Evolutionary conservation across 192 early-diverging fungal species (phyloP).

Genomic region (Backusella mclennaniae): DNA sequence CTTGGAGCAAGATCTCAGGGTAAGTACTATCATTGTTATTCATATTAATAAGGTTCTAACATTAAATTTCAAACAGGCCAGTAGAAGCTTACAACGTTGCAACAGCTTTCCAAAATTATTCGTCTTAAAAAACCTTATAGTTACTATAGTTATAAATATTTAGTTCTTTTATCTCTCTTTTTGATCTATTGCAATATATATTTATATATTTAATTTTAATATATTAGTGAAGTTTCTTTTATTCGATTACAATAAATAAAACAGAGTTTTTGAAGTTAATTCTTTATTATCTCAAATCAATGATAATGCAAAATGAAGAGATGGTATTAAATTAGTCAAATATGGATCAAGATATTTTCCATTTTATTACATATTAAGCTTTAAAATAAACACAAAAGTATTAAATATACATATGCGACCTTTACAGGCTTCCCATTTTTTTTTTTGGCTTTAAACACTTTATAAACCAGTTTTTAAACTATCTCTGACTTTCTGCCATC

Average conservation of each 20-base stretch:
- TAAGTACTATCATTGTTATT: not conserved
- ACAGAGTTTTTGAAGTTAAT: not conserved
- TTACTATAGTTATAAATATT: not conserved
- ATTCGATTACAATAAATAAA: not conserved
- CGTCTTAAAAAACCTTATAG: not conserved
- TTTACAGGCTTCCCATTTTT: not conserved
- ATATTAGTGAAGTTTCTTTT: slow-evolving; percentile 2
- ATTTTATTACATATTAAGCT: not conserved
- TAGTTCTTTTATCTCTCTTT: not conserved
- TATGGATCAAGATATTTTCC: too few relatives aligned
- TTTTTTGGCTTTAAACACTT: not conserved
- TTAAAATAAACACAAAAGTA: not conserved
- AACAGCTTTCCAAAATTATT: slow-evolving; percentile 19
- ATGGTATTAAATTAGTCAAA: too few relatives aligned
- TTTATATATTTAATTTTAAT: slow-evolving; percentile 6
- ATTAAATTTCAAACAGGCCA: slow-evolving; percentile 11
- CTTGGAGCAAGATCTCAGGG: slow-evolving; percentile 5
- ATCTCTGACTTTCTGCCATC: not conserved
- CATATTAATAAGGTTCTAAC: not conserved
- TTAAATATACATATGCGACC: not conserved
- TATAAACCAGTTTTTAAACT: not conserved
- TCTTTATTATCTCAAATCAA: not conserved
- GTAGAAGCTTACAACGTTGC: slow-evolving; percentile 23
- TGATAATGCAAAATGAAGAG: not conserved
- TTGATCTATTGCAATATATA: not conserved